Base-by-base conservation (phyloP, 108 stramenopile genomes). In the Chaetoceros tenuissimus region DNA sequence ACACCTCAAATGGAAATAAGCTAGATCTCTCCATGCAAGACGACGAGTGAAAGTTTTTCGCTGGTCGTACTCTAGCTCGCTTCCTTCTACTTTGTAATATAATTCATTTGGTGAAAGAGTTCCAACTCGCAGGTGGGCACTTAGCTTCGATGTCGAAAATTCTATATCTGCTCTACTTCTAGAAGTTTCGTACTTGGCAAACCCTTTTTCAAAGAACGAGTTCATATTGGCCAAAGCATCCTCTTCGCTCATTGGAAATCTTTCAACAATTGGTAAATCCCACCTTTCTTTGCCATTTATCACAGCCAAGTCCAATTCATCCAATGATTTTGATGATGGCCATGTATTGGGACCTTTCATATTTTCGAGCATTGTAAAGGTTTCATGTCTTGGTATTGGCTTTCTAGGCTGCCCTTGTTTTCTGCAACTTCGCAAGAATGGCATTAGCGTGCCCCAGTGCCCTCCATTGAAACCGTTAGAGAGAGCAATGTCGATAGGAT, bases 401-500 rank as follows among this genome's bases (percentile, higher is more conserved):
- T 57, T 53, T 10, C 25, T 49, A 44, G 71, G 71, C n/a, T 53
- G 48, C 10, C 71, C 71, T n/a, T 55, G 22, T 48, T 62, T 62
- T 26, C 48, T 61, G 55, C 71, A 72, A 0, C 48, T 24, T 27
- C 67, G 66, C 26, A 72, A 24, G 46, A 74, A 74, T 7, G 73
- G 73, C 73, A 74, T 74, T 31, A 74, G 55, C 3, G 73, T 74
- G 17, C 64, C 73, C 46, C 63, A 74, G 30, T 74, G 73, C 2
- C 73, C 73, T n/a, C 68, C 68, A 40, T 69, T 17, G 44, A 74
- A 74, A 1, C 68, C 73, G 5, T 53, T 30, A 24, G 52, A 23
- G 29, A 74, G 23, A 28, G 43, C 24, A n/a, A 69, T 51, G n/a
- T 24, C 19, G 0, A 59, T 49, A 3, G 64, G 63, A 66, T 74